Conservation (phyloP, 2,329 filamentous ascomycete species). For the Xylariaceae sp. region DNA sequence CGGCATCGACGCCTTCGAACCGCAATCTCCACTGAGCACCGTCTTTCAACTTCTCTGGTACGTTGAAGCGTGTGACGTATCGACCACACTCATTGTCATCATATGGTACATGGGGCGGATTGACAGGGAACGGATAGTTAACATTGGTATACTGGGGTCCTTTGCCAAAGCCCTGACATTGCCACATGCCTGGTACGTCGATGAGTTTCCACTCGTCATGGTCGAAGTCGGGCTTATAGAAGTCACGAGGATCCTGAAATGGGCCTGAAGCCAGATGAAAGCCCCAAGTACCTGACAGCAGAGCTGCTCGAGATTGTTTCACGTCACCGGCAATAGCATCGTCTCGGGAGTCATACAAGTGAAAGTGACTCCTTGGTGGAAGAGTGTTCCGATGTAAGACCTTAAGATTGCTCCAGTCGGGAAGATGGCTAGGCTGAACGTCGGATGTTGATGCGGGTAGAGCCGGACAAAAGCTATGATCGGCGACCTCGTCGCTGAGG, state of each 20-base stretch:
- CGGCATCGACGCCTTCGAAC: constrained; percentile 71
- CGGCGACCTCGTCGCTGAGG: too few relatives aligned
- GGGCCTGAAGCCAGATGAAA: constrained; percentile 46
- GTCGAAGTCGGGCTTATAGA: constrained; percentile 33
- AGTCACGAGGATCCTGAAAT: constrained; percentile 38
- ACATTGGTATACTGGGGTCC: constrained; percentile 62
- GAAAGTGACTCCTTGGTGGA: constrained; percentile 52
- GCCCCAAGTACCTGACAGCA: constrained; percentile 51
- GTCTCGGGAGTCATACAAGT: constrained; percentile 43
- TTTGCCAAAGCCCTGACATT: constrained; percentile 59
- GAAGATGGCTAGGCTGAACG: constrained; percentile 29
- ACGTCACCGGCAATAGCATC: constrained; percentile 43
- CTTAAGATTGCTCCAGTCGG: constrained; percentile 59
- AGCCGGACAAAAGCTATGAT: too few relatives aligned
- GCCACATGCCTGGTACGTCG: constrained; percentile 63
- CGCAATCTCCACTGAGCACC: constrained; percentile 59
- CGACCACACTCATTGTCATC: constrained; percentile 63
- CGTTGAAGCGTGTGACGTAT: constrained; percentile 54
- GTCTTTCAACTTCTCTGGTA: constrained; percentile 39
- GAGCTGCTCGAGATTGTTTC: constrained; percentile 33
- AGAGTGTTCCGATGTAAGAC: constrained; percentile 58
- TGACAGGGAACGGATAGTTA: constrained; percentile 57
- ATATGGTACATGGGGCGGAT: constrained; percentile 60
- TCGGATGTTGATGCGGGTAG: constrained; percentile 2
- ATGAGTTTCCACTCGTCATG: constrained; percentile 40